Conservation (phyloP, 148 eudicot genomes). For the Beta vulgaris region DNA sequence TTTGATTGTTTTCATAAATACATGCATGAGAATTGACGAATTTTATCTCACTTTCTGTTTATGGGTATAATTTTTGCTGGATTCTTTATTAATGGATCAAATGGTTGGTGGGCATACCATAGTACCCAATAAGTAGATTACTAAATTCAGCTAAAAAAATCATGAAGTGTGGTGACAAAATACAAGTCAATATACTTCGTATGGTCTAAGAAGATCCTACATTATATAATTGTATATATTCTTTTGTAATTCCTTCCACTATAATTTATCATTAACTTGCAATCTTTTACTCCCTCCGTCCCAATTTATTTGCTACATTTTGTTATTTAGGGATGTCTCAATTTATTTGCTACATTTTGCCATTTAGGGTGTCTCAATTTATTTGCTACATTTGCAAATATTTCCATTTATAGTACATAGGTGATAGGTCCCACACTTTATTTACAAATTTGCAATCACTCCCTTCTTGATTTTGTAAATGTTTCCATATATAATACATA, state of each 20-base stretch:
- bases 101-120: constrained; percentile 23
- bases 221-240: neutral
- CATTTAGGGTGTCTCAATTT: no score
- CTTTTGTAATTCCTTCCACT: neutral
- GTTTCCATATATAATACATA: no score
- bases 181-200: constrained; percentile 8
- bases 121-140: neutral
- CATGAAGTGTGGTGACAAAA: constrained; percentile 19
- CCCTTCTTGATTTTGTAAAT: no score
- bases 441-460: no score
- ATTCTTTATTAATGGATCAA: constrained; percentile 5
- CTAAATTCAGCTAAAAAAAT: no score
- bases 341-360: no score
- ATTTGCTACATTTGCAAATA: no score
- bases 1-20: no score
- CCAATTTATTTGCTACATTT: no score
- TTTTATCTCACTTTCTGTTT: neutral
- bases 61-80: neutral
- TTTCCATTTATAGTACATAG: no score
- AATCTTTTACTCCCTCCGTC: neutral
- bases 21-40: neutral
- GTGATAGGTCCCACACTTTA: no score
- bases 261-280: neutral
- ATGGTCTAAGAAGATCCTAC: constrained; percentile 11
- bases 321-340: no score